Percentiles rank a stretch among this genome's conserved stretches.
Conservation (phyloP, 2,329 filamentous ascomycete species). For the Monilinia aucupariae region DNA sequence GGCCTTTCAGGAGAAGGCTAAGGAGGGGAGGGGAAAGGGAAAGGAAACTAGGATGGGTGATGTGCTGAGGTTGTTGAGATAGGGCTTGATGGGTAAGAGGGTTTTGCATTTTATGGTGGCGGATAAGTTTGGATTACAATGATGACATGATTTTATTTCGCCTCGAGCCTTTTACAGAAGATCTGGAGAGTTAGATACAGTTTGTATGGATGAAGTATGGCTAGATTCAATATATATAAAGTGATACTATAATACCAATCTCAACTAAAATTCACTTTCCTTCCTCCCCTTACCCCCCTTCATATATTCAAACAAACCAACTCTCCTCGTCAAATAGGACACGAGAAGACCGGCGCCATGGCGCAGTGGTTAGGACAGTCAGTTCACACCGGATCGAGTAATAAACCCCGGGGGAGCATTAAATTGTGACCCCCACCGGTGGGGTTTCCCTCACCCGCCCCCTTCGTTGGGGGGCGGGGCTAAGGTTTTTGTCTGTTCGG, state of each 20-base stretch:
- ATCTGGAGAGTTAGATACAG: background rate
- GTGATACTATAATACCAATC: fast-evolving
- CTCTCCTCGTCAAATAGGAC: background rate
- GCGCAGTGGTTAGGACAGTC: no score
- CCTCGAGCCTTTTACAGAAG: background rate
- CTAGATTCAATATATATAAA: background rate
- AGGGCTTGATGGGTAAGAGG: background rate
- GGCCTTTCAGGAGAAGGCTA: constrained; percentile 70
- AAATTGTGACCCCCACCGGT: no score
- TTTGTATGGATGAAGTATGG: background rate
- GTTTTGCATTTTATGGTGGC: background rate
- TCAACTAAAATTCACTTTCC: no score
- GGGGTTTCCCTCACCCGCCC: no score
- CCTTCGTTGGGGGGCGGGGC: no score
- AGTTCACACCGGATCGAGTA: no score
- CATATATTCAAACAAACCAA: no score
- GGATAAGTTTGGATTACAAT: background rate
- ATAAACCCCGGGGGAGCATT: no score
- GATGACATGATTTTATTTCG: background rate
- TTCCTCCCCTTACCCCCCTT: no score
- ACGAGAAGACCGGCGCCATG: background rate
- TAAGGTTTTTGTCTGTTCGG: no score
- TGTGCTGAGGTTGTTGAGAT: constrained; percentile 42
- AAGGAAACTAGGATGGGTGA: constrained; percentile 51
- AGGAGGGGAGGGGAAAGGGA: constrained; percentile 46